Conservation (phyloP, 108 stramenopile species). For the Skeletonema menzelii region DNA sequence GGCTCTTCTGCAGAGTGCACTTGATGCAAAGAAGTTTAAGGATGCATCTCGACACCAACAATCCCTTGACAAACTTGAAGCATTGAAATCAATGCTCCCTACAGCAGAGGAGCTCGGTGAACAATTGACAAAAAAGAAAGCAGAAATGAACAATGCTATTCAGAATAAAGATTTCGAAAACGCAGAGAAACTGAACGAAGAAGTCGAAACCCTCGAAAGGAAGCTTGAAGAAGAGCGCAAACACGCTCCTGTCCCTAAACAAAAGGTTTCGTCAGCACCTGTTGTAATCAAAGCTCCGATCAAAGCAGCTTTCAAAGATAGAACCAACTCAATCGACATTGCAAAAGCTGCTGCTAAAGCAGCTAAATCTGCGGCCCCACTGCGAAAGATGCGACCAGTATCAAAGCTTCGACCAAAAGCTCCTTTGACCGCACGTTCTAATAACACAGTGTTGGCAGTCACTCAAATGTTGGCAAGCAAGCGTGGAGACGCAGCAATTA, state of each 20-base stretch:
- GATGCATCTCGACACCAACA: slow-evolving; percentile 62
- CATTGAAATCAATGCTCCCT: slow-evolving; percentile 54
- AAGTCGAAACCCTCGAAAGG: slow-evolving; percentile 51
- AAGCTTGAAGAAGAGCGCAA: slow-evolving; percentile 53
- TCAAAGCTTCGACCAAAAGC: slow-evolving; percentile 80
- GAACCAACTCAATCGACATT: slow-evolving; percentile 3
- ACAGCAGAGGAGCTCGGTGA: slow-evolving; percentile 55
- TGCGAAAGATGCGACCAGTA: slow-evolving; percentile 39
- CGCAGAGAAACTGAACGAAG: slow-evolving; percentile 60
- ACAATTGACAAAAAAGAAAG: slow-evolving; percentile 40
- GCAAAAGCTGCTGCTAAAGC: slow-evolving; percentile 12
- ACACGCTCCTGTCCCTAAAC: background rate
- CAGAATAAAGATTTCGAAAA: slow-evolving; percentile 64
- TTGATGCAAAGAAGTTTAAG: slow-evolving; percentile 67
- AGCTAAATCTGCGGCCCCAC: slow-evolving; percentile 5
- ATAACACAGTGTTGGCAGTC: slow-evolving; percentile 56
- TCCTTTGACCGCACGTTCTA: slow-evolving; percentile 49
- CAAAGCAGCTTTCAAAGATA: slow-evolving; percentile 23
- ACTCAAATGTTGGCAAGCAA: slow-evolving; percentile 68
- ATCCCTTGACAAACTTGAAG: slow-evolving; percentile 59
- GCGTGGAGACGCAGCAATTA: slow-evolving; percentile 62
- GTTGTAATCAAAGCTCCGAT: slow-evolving; percentile 9
- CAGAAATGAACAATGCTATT: slow-evolving; percentile 63
- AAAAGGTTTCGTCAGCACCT: slow-evolving; percentile 8
- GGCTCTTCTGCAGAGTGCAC: slow-evolving; percentile 40